phyloP scores from a whole-genome alignment of 2,329 filamentous ascomycete genomes.

The Ascochyta lentis region DNA sequence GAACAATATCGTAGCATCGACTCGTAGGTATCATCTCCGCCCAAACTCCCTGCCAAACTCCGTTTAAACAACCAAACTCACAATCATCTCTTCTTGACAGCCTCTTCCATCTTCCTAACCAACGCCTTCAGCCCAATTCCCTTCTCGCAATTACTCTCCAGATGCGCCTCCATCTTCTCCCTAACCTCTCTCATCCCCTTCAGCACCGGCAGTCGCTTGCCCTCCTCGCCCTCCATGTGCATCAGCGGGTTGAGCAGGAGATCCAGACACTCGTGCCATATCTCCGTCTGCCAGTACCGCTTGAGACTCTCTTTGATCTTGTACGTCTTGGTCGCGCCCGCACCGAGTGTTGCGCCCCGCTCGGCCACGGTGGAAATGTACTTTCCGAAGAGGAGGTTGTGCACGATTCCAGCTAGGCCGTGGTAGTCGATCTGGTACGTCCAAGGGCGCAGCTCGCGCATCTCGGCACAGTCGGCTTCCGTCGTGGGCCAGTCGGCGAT shows the following conservation, averaged over 20 bases:
- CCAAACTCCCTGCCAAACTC: conserved; percentile 12
- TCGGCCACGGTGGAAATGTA: conserved; percentile 81
- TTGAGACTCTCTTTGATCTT: conserved; percentile 83
- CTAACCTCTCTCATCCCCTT: conserved; percentile 72
- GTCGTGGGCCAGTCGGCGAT: conserved; percentile 94
- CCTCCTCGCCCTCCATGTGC: conserved; percentile 70
- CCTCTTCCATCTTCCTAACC: conserved; percentile 69
- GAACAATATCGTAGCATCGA: background rate
- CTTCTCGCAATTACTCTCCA: conserved; percentile 81
- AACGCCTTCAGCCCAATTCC: conserved; percentile 67
- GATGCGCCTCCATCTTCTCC: conserved; percentile 82
- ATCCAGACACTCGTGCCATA: conserved; percentile 86
- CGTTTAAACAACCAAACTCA: background rate
- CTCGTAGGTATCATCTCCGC: conserved; percentile 17
- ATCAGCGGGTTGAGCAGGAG: conserved; percentile 81
- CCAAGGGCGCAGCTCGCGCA: conserved; percentile 93
- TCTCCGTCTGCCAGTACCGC: conserved; percentile 93
- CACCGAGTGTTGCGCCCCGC: conserved; percentile 61
- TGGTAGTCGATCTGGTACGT: conserved; percentile 98
- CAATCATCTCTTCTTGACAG: conserved; percentile 60
- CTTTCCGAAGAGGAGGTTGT: conserved; percentile 89
- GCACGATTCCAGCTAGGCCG: conserved; percentile 85
- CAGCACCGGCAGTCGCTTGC: conserved; percentile 73
- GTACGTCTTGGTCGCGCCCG: conserved; percentile 70
- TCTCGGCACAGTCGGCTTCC: conserved; percentile 89